These are phyloP conservation scores for Talaromyces sp. DNA, from an alignment of 2,329 filamentous ascomycete species.

Conservation along the genomic window DNA sequence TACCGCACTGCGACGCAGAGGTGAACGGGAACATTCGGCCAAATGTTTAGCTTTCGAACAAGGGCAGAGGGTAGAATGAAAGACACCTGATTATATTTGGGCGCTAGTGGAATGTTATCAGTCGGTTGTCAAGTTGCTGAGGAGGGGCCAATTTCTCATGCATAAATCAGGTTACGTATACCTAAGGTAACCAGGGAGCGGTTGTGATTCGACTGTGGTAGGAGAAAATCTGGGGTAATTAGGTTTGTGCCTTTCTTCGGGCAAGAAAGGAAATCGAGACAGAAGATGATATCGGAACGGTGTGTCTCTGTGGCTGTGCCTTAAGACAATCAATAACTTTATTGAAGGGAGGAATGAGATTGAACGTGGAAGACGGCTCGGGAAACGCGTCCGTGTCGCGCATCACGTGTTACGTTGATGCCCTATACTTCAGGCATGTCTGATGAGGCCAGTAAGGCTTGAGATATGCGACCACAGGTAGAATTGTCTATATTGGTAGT, in stretches of 20 bases:
- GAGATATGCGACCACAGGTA: neutral
- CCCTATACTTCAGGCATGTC: neutral
- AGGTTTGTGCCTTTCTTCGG: neutral
- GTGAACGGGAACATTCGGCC: neutral
- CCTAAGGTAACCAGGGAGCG: neutral
- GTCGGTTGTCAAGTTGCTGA: neutral
- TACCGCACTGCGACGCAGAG: neutral
- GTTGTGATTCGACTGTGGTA: neutral
- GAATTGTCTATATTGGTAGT: neutral
- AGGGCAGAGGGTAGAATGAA: neutral
- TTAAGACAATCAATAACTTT: neutral
- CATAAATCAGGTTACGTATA: neutral
- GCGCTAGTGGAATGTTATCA: neutral
- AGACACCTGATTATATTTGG: neutral
- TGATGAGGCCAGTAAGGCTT: neutral
- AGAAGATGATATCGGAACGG: neutral
- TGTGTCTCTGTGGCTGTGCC: neutral
- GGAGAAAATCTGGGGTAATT: neutral
- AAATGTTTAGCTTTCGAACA: neutral
- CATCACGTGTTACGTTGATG: conserved; percentile 11
- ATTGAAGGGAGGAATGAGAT: neutral
- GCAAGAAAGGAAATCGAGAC: neutral
- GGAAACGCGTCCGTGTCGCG: conserved; percentile 17
- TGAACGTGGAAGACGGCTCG: neutral
- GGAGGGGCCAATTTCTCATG: neutral